A percentile compares a stretch with the other conserved stretches of the same genome.
Evolutionary conservation across 495 filamentous ascomycete genomes (phyloP).

Genomic region (Lentithecium fluviatile): DNA sequence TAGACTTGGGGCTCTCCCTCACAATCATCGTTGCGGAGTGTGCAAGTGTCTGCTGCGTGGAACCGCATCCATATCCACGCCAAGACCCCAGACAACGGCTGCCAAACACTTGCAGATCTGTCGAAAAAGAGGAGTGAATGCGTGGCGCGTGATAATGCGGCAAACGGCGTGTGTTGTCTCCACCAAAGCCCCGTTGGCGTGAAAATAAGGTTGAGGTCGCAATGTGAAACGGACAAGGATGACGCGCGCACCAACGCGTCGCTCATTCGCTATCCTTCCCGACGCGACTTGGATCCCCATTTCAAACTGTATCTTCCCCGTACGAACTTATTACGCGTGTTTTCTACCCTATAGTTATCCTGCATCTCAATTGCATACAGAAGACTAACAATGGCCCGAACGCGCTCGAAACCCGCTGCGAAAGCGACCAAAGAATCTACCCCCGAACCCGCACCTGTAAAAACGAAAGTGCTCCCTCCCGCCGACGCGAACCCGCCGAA

Average conservation of each 20-base stretch:
- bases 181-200: background rate
- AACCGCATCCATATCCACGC: conserved; percentile 28
- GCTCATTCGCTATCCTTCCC: background rate
- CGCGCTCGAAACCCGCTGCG: conserved; percentile 34
- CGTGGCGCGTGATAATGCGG: background rate
- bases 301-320: background rate
- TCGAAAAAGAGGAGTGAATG: background rate
- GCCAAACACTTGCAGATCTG: background rate
- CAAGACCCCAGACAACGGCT: background rate
- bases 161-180: conserved; percentile 4
- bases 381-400: conserved; percentile 26
- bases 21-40: conserved; percentile 31
- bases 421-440: conserved; percentile 12
- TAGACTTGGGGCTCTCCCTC: conserved; percentile 29
- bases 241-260: conserved; percentile 21
- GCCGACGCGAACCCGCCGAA: conserved; percentile 53
- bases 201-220: conserved; percentile 9
- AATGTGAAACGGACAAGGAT: conserved; percentile 19
- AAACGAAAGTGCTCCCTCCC: conserved; percentile 25
- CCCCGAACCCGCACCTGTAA: conserved; percentile 4
- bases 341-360: background rate
- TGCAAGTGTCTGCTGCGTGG: background rate
- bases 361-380: background rate
- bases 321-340: conserved; percentile 6
- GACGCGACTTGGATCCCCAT: background rate